Base-by-base conservation (phyloP, 495 filamentous ascomycete species). In the Penicillium nucicola region DNA sequence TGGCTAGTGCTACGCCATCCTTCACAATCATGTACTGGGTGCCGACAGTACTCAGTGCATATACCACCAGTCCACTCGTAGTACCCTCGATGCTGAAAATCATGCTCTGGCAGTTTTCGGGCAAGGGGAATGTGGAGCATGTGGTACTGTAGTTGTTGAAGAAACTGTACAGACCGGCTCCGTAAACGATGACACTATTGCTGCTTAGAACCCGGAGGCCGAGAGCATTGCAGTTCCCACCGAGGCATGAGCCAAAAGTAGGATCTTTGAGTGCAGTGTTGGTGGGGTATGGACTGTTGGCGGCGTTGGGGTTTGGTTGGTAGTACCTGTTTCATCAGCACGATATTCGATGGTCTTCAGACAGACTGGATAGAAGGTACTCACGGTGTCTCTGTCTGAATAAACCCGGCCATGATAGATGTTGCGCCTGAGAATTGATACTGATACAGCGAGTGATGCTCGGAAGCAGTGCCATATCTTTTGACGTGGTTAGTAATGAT, bases 331-430 rank as follows among this genome's bases (percentile, higher is more conserved):
- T 20, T 38, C 10, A 30, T 45, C 30, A 44, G 34, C 10, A 20
- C 0, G 5, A 2, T 4, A 18, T 3, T 1, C 12, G 23, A 19
- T 17, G 1, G 17, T 28, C 0, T 37, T 14, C 13, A 39, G 8
- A 3, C 4, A 13, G 15, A 7, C 1, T 13, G n/a, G 11, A 37
- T 28, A 14, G 11, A 14, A 20, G 22, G 18, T 10, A 61, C 68
- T 57, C 42, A 71, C 45, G 86, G 87, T 1, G 90, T 90, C 67
- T 95, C 90, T 7, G 90, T 90, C 58, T 95, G 90, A 60, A 92
- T 84, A 64, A 86, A 81, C 15, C 86, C 85, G 64, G 82, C 84
- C 61, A 84, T 85, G 43, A 92, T 73, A 53, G 88, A 84, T 56
- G 80, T 71, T 4, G 88, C 87, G 39, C 78, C 79, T 42, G 75